Evolutionary conservation across 495 filamentous ascomycete species (phyloP).

Genomic region (Lepraria neglecta): DNA sequence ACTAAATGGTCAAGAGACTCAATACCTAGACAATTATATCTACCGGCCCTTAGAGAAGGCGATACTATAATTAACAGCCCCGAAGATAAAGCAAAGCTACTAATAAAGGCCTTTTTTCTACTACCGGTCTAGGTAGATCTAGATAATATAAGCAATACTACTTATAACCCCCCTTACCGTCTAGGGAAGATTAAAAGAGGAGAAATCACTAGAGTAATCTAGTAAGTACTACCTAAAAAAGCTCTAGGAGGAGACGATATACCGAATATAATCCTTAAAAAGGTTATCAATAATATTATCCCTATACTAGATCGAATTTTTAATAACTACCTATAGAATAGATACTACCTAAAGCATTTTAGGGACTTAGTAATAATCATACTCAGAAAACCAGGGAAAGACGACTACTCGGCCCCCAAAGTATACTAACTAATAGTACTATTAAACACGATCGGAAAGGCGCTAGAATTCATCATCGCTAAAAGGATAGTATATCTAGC

Average conservation of each 20-base stretch:
- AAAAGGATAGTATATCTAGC: background rate
- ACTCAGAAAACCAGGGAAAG: background rate
- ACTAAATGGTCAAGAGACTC: no score
- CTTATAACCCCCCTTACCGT: background rate
- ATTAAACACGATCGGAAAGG: background rate
- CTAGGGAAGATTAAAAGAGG: no score
- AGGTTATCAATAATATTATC: background rate
- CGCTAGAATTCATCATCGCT: background rate
- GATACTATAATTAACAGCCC: background rate
- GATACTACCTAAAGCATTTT: background rate
- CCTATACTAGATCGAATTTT: background rate
- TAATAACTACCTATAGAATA: background rate
- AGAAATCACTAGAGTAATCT: no score
- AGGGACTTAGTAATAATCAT: background rate
- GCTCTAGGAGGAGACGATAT: background rate
- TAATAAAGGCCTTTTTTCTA: background rate
- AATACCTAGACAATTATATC: no score
- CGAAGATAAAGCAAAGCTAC: background rate
- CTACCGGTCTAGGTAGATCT: background rate
- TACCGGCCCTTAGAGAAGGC: no score
- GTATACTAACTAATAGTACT: background rate
- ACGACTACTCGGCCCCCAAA: background rate
- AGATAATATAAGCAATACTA: background rate
- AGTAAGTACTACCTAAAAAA: background rate
- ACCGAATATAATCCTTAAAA: background rate